Base-by-base conservation (phyloP, 495 filamentous ascomycete species). In the Podospora pseudopauciseta region DNA sequence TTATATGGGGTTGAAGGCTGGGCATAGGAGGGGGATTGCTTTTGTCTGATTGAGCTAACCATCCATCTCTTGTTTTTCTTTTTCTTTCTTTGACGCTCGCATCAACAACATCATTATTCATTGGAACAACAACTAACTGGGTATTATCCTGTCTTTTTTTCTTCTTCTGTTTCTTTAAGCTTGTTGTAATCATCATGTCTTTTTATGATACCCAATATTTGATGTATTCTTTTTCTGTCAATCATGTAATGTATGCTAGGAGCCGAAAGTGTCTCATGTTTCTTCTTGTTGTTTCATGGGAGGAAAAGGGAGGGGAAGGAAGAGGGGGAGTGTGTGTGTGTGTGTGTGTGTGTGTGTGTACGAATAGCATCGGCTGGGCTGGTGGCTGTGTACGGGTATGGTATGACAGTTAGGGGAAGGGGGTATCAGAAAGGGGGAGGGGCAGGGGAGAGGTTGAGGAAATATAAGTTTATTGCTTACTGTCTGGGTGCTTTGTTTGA, bases 1-100 rank as follows among this genome's bases (percentile, higher is more conserved):
- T 44, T 76, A 73, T 68, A 75, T 76, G 71, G 75, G 72, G 34
- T 61, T 60, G 9, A 76, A 75, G 70, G 72, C 75, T 11, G 68
- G 71, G 44, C 71, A 75, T 39, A 69, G 74, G 28, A 68, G 75
- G 63, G 75, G 75, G 32, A 76, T 77, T 65, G 61, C 69, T 5
- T 70, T 57, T 30, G 57, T 67, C 19, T 71, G 30, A 67, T 34
- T n/a, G 49, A 13, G 66, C 54, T 23, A 0, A 18, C 7, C 49
- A 32, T 28, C 19, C 23, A 23, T 66, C 18, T 62, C 23, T 63
- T 19, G 53, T 58, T 60, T 65, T 23, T 20, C 30, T 27, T 54
- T 26, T 60, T 65, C 6, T 13, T 16, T 13, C 9, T 2, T 49
- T 18, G 13, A 5, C 39, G 39, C 39, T 49, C 39, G 39, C 13